These are phyloP conservation scores for Pseudozyma sp. DNA, from an alignment of 1,284 basidiomycete genomes.

Conservation along the genomic window DNA sequence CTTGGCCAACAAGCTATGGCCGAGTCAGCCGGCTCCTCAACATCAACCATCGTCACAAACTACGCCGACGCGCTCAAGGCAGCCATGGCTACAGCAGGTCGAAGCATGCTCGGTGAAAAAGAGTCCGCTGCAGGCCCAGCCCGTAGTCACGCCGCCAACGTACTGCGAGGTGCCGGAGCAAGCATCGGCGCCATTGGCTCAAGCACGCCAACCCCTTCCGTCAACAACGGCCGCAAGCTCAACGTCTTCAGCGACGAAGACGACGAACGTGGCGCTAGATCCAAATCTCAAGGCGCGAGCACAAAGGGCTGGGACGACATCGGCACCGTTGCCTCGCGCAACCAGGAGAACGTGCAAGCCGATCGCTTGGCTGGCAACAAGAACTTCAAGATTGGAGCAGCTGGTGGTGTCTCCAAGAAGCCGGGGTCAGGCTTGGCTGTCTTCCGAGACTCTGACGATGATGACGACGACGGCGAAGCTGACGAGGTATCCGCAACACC, in stretches of 20 bases:
- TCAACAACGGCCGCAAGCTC: conserved; percentile 56
- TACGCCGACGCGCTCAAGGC: conserved; percentile 56
- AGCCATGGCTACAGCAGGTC: conserved; percentile 58
- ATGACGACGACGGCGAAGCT: conserved; percentile 69
- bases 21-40: conserved; percentile 16
- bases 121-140: conserved; percentile 33
- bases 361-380: conserved; percentile 34
- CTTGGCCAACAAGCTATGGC: conserved; percentile 25
- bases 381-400: conserved; percentile 43
- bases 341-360: conserved; percentile 54
- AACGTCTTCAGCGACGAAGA: conserved; percentile 60
- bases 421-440: conserved; percentile 54
- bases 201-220: conserved; percentile 12
- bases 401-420: conserved; percentile 49
- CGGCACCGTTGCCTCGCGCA: conserved; percentile 47
- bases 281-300: conserved; percentile 18
- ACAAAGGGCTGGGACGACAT: conserved; percentile 55
- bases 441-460: conserved; percentile 70
- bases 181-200: conserved; percentile 29
- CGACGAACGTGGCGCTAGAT: conserved; percentile 20
- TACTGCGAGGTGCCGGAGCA: conserved; percentile 35
- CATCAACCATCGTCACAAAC: conserved; percentile 12
- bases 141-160: conserved; percentile 46
- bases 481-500: conserved; percentile 34
- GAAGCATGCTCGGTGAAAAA: conserved; percentile 63